Evolutionary conservation across 345 rosid species (phyloP).

Genomic region (Brassica nigra): DNA sequence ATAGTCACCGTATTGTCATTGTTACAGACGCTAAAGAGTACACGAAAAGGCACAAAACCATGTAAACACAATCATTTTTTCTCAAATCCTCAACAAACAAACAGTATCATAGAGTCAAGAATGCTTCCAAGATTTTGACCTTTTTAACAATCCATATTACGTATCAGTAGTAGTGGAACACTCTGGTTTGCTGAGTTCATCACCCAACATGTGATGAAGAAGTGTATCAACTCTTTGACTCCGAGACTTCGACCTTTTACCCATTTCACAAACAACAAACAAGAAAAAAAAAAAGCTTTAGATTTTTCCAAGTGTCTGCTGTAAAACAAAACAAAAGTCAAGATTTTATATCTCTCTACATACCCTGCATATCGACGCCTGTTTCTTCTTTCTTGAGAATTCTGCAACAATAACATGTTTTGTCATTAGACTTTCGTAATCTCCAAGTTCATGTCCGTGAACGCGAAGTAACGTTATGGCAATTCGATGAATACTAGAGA

Average conservation of each 20-base stretch:
- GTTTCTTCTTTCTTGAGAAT: slow-evolving; percentile 46
- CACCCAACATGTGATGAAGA: slow-evolving; percentile 89
- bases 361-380: slow-evolving; percentile 64
- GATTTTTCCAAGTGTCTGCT: not conserved
- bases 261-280: slow-evolving; percentile 15
- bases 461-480: not conserved
- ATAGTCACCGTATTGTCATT: not conserved
- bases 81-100: not conserved
- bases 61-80: not conserved
- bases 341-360: slow-evolving; percentile 28
- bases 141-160: not conserved
- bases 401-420: slow-evolving; percentile 45
- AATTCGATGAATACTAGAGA: not conserved
- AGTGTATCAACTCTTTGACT: slow-evolving; percentile 89
- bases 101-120: slow-evolving; percentile 5
- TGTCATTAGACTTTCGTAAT: not conserved
- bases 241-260: slow-evolving; percentile 72
- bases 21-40: not conserved
- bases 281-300: not conserved
- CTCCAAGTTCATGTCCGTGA: not conserved
- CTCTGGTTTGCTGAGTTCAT: slow-evolving; percentile 45
- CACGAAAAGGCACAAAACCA: not conserved
- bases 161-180: slow-evolving; percentile 34
- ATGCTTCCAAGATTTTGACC: slow-evolving; percentile 11
- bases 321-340: not conserved